Evolutionary conservation across 345 rosid species (phyloP), one percentile per base, ranked within the genome.

Genomic region (Camelina neglecta): DNA sequence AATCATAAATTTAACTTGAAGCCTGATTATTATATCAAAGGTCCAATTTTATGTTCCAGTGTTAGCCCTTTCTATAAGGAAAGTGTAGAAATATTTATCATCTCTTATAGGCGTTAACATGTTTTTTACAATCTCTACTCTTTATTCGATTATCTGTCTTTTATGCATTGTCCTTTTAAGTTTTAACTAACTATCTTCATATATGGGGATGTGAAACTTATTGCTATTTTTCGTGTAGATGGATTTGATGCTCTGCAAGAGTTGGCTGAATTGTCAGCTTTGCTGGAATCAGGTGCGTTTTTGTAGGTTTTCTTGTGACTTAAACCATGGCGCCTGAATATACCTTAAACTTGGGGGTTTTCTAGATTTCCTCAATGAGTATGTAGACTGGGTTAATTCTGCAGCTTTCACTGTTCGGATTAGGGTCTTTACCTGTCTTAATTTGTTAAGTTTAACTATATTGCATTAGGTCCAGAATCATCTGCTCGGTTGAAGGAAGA

Each of bases 161-260:
- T 58, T 47, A 31, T 75, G 41, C 47, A 13, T 38, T 64, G 54
- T 44, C 63, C 24, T 44, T 44, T 24, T 24, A 24, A 24, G 26
- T 24, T 50, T 7, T 26, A 65, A 42, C 45, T 65, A 65, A 42
- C 45, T 65, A 65, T 65, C 56, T 26, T 72, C 58, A 65, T 57
- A 21, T 76, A 68, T 61, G 49, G 44, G 48, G 49, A 18, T 38
- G 47, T 63, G 48, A 71, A 56, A 59, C 56, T 60, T 51, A 59
- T 41, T 24, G 53, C 47, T 39, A n/a, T 61, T 74, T 63, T 70
- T 2, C 61, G 74, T 80, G 79, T 71, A 89, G 97, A 82, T 85
- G 93, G 85, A 77, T 82, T 92, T 33, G 87, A 89, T 83, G 98
- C 97, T 57, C 82, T 94, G 53, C 88, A 92, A 74, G 86, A 92